A percentile compares a stretch with the other conserved stretches of the same genome.
Evolutionary conservation across 306 rosid genomes (phyloP).

Genomic region (Malus fusca): DNA sequence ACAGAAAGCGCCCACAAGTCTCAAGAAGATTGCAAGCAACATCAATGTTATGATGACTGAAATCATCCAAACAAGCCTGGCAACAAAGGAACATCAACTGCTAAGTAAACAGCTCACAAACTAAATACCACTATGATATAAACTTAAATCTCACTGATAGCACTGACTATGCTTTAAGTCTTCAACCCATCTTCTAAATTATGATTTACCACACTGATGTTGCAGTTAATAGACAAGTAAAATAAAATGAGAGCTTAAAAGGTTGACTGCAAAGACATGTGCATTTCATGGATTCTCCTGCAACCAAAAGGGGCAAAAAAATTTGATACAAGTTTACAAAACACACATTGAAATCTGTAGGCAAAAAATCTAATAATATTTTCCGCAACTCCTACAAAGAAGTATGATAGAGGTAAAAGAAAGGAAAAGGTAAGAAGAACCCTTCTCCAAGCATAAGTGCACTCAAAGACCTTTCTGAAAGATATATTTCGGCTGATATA

Average conservation of each 20-base stretch:
- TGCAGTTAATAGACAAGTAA: not conserved
- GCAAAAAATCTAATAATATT: not conserved
- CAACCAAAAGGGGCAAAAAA: not conserved
- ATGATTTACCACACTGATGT: not conserved
- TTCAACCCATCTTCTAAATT: not conserved
- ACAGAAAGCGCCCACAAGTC: slow-evolving; percentile 95
- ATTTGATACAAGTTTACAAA: not conserved
- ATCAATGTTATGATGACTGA: slow-evolving; percentile 97
- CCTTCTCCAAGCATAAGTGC: not conserved
- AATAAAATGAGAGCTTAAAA: not conserved
- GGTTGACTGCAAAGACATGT: not conserved
- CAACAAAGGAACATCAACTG: slow-evolving; percentile 2
- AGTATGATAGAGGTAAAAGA: not conserved
- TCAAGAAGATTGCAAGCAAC: slow-evolving; percentile 98
- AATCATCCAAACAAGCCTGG: slow-evolving; percentile 98
- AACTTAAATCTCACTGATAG: not conserved
- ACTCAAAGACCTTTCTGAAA: not conserved
- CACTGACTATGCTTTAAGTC: not conserved
- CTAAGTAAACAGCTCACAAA: not conserved
- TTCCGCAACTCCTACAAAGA: not conserved
- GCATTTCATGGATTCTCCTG: not conserved
- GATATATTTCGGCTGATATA: not conserved
- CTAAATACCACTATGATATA: not conserved
- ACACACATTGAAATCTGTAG: not conserved
- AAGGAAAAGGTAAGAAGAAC: not conserved